Conservation (phyloP, 208 protist genomes). For the Wallacemonas sp. region DNA sequence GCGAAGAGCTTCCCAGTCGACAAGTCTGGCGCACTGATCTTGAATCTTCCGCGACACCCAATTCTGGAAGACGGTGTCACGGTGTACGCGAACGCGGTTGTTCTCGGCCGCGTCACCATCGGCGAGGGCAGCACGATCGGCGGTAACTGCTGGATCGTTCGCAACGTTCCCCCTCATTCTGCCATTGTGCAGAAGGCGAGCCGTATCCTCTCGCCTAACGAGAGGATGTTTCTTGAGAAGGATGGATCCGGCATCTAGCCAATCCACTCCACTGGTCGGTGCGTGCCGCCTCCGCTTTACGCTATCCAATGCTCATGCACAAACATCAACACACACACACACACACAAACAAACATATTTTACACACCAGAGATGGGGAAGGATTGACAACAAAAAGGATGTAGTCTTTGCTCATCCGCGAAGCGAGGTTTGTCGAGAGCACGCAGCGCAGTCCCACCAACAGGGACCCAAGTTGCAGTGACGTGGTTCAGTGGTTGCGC, state of each 20-base stretch:
- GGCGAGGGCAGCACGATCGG: conserved; percentile 74
- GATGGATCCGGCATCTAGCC: conserved; percentile 56
- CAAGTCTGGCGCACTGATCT: conserved; percentile 52
- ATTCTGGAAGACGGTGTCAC: conserved; percentile 81
- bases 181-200: conserved; percentile 50
- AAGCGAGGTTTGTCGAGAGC: too few species aligned
- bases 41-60: conserved; percentile 74
- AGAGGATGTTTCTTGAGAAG: conserved; percentile 52
- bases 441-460: too few species aligned
- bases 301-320: neutral
- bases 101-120: conserved; percentile 81
- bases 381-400: too few species aligned
- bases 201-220: conserved; percentile 23
- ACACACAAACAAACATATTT: neutral
- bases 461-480: too few species aligned
- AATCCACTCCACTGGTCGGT: neutral
- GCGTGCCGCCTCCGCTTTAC: too few species aligned
- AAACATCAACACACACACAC: neutral
- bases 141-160: conserved; percentile 63
- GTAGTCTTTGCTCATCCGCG: too few species aligned
- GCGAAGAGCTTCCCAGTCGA: conserved; percentile 63
- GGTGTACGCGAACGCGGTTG: conserved; percentile 78
- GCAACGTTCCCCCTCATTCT: conserved; percentile 48
- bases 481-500: too few species aligned
- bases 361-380: too few species aligned